Base-by-base conservation (phyloP, 495 filamentous ascomycete genomes). In the Podospora conica region DNA sequence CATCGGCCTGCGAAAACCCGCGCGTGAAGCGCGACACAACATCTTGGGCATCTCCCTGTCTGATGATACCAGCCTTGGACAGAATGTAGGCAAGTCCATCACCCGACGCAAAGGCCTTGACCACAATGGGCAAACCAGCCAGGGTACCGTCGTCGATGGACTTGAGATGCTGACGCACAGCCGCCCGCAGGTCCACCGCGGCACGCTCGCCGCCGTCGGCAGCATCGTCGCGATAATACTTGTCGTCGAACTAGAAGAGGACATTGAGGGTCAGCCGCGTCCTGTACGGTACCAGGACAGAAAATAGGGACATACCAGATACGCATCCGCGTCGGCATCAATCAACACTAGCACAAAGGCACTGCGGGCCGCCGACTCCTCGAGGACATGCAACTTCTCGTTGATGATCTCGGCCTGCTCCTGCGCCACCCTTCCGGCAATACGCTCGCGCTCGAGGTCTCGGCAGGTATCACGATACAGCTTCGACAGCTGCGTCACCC, bases 1-100 rank as follows among this genome's bases (percentile, higher is more conserved):
- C 79, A 53, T 84, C 81, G 0, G 82, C 78, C 5, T 84, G 79
- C 6, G 80, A 86, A 65, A 89, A 88, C 11, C 83, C 81, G 1
- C 82, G 74, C 23, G 78, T 77, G 65, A 86, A 85, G 11, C 65
- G 64, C 56, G 53, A 65, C 55, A 77, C 22, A 24, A 68, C 61
- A 1, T 65, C 28, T 40, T 56, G 61, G 0, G 28, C 33, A 18
- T 66, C 69, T 24, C 74, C 67, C 25, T 68, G 69, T 12, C 58
- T 73, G 22, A 75, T 56, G 22, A 68, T 48, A n/a, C 66, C 64
- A 12, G 56, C 68, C 53, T 72, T 76, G 3, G 71, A 65, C 18
- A 76, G 71, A 7, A 71, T 66, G 40, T 70, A 68, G 20, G 75
- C 71, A 60, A 80, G 65, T 9, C 75, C 74, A 40, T 76, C 72